These are phyloP conservation scores for Fusarium sp. DNA, from an alignment of 2,329 filamentous ascomycete genomes.

Conservation along the genomic window DNA sequence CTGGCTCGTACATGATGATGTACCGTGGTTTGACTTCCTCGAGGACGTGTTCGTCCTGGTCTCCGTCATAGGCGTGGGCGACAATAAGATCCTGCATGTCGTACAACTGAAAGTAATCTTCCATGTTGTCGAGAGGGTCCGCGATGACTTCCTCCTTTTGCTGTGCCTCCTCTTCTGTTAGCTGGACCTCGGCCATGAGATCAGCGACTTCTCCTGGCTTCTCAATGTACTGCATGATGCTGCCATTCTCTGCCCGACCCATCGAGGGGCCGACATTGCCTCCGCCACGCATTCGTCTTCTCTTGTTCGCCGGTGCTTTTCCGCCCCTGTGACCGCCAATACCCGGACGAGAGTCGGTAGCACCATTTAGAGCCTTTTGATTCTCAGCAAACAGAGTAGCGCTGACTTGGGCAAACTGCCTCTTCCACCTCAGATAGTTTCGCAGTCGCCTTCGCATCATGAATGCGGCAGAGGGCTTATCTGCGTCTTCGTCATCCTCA, in stretches of 20 bases:
- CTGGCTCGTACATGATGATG: slow-evolving; percentile 98
- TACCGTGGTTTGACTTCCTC: slow-evolving; percentile 94
- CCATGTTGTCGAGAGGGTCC: slow-evolving; percentile 90
- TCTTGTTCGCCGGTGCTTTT: slow-evolving; percentile 81
- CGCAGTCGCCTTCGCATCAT: slow-evolving; percentile 92
- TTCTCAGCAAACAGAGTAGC: slow-evolving; percentile 83
- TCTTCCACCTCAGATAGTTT: slow-evolving; percentile 91
- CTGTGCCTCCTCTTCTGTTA: slow-evolving; percentile 80
- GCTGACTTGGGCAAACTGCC: slow-evolving; percentile 87
- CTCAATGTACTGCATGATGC: slow-evolving; percentile 83
- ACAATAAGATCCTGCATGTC: slow-evolving; percentile 91
- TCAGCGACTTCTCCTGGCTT: slow-evolving; percentile 84
- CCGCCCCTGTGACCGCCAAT: slow-evolving; percentile 66
- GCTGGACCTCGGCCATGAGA: slow-evolving; percentile 84
- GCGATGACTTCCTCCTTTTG: slow-evolving; percentile 80
- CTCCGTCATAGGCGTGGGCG: slow-evolving; percentile 93
- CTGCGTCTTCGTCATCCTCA: slow-evolving; percentile 60
- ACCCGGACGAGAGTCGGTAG: slow-evolving; percentile 66
- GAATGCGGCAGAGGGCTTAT: slow-evolving; percentile 79
- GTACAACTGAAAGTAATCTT: slow-evolving; percentile 91
- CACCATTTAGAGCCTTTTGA: slow-evolving; percentile 78
- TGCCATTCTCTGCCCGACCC: slow-evolving; percentile 77
- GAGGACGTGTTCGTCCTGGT: slow-evolving; percentile 95
- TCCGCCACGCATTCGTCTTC: slow-evolving; percentile 85
- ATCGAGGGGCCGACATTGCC: slow-evolving; percentile 69